Evolutionary conservation across 805 yeast genomes (phyloP).

Genomic region (Zygosaccharomyces bisporus): DNA sequence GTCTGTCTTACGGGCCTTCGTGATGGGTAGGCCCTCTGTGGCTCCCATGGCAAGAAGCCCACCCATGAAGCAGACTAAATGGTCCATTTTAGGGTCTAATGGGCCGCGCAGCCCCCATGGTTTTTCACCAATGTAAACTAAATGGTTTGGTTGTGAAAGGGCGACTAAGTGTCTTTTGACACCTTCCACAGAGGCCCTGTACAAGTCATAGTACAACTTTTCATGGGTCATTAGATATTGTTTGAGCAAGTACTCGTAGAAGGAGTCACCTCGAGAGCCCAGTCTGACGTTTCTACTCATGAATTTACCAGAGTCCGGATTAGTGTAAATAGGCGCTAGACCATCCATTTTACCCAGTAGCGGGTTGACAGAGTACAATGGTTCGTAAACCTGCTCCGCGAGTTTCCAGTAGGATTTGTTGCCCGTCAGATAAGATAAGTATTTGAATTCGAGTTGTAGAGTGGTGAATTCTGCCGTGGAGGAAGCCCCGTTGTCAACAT

Average conservation of each 20-base stretch:
- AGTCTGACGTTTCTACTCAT: conserved; percentile 64
- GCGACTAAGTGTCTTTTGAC: conserved; percentile 63
- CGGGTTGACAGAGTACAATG: conserved; percentile 57
- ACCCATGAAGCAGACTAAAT: conserved; percentile 86
- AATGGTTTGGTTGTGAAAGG: conserved; percentile 56
- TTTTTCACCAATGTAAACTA: conserved; percentile 74
- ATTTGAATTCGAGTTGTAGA: conserved; percentile 81
- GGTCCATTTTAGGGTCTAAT: conserved; percentile 79
- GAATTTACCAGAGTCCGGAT: conserved; percentile 70
- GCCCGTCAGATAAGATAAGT: conserved; percentile 74
- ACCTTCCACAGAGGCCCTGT: conserved; percentile 72
- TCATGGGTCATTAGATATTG: conserved; percentile 77
- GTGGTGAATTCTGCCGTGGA: conserved; percentile 90
- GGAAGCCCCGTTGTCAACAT: conserved; percentile 70
- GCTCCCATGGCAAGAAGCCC: conserved; percentile 88
- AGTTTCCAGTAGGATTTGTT: conserved; percentile 73
- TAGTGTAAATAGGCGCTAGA: conserved; percentile 74
- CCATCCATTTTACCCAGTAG: conserved; percentile 48
- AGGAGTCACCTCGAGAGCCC: conserved; percentile 92
- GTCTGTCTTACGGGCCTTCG: conserved; percentile 51
- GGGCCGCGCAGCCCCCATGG: conserved; percentile 62
- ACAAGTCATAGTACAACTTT: conserved; percentile 64
- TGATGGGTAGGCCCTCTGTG: conserved; percentile 59
- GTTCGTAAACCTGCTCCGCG: conserved; percentile 68
- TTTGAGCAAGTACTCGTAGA: conserved; percentile 82